Evolutionary conservation across 257 asterid genomes (phyloP).

Genomic region (Eustoma russellianum): DNA sequence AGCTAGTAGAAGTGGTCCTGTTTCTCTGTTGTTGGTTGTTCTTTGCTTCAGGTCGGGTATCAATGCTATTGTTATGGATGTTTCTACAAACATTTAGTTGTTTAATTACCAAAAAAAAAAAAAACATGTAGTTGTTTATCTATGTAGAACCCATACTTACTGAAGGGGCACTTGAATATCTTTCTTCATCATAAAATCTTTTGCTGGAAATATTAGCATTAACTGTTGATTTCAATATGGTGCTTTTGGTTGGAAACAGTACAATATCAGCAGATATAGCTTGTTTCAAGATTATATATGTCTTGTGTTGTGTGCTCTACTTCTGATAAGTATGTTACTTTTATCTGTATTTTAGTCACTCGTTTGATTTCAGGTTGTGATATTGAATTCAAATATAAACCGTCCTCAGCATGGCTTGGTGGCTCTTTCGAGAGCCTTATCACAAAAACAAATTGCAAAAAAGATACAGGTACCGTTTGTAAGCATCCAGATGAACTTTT

Average conservation of each 20-base stretch:
- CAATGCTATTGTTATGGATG: no score
- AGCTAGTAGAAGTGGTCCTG: no score
- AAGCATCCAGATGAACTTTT: conserved; percentile 9
- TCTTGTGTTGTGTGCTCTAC: neutral
- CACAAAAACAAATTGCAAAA: conserved; percentile 81
- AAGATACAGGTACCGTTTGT: conserved; percentile 62
- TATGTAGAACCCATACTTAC: no score
- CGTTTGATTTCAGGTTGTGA: conserved; percentile 57
- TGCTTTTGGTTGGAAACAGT: neutral
- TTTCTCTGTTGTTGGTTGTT: no score
- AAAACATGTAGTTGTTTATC: no score
- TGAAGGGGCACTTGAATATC: no score
- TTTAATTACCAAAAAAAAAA: no score
- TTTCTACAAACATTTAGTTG: no score
- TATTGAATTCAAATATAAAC: conserved; percentile 58
- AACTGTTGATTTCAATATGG: no score
- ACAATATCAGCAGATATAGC: neutral
- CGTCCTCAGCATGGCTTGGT: conserved; percentile 73
- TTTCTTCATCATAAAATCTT: no score
- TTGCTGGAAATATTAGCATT: no score
- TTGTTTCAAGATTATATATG: neutral
- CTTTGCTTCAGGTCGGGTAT: no score
- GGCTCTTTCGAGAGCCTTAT: conserved; percentile 87
- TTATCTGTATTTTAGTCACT: neutral
- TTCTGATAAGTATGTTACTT: neutral